Percentiles rank a stretch among this genome's conserved stretches.
Conservation (phyloP, 2,329 filamentous ascomycete species). For the Alternaria brassicae region DNA sequence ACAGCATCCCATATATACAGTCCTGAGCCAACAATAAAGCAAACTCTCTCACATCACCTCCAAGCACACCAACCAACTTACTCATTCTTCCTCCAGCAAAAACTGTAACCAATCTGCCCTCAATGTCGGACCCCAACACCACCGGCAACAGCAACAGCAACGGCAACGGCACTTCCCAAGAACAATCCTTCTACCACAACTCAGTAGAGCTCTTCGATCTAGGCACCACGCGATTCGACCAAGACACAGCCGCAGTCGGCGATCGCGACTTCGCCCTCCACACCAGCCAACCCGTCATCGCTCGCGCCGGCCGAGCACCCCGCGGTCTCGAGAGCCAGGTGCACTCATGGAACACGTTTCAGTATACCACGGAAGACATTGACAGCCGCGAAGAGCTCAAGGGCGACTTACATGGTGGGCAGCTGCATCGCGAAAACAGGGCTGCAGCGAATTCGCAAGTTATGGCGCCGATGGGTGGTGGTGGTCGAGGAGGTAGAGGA, state of each 20-base stretch:
- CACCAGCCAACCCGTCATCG: constrained; percentile 17
- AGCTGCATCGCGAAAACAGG: constrained; percentile 44
- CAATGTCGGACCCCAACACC: not conserved
- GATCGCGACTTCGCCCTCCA: constrained; percentile 39
- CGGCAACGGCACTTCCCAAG: not conserved
- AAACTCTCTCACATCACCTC: no score
- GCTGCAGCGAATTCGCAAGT: constrained; percentile 21
- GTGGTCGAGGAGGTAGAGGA: not conserved
- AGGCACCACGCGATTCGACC: constrained; percentile 39
- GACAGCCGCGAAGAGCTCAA: constrained; percentile 41
- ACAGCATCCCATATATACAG: not conserved
- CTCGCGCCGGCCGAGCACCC: constrained; percentile 34
- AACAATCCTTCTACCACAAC: constrained; percentile 16
- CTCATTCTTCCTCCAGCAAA: not conserved
- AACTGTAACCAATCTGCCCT: not conserved
- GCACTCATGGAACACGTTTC: constrained; percentile 41
- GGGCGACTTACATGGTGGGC: constrained; percentile 45
- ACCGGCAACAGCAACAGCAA: constrained; percentile 1
- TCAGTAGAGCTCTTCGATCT: constrained; percentile 38
- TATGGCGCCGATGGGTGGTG: not conserved
- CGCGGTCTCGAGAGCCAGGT: constrained; percentile 35
- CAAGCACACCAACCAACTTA: not conserved
- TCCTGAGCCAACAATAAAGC: not conserved
- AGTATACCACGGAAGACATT: constrained; percentile 34
- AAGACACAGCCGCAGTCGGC: constrained; percentile 37